phyloP scores from a whole-genome alignment of 2,329 filamentous ascomycete genomes.

The Penicillium occitanis region DNA sequence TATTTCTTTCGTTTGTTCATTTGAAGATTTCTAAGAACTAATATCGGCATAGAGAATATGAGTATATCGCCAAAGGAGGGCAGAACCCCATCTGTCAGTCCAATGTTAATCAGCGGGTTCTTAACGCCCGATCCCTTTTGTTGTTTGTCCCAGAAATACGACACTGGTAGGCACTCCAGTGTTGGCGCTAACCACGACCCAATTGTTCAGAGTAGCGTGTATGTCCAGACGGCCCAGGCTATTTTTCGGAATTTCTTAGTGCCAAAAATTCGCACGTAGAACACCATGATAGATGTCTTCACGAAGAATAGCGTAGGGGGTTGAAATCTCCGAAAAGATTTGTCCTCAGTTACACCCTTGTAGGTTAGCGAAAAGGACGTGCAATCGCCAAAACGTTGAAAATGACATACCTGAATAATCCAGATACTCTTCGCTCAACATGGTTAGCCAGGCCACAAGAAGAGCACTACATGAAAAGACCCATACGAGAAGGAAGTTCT shows the following conservation, averaged over 20 bases:
- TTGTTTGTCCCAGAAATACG: neutral
- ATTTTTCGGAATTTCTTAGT: neutral
- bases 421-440: too few species aligned
- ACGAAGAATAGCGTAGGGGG: neutral
- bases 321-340: neutral
- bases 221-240: neutral
- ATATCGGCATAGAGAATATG: constrained; percentile 2
- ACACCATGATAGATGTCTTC: neutral
- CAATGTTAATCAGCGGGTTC: neutral
- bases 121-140: neutral
- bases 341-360: too few species aligned
- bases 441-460: too few species aligned
- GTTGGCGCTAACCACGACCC: neutral
- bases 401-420: too few species aligned
- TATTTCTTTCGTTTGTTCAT: neutral
- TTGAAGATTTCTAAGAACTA: neutral
- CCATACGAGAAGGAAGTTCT: neutral
- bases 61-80: neutral
- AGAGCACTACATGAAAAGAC: too few species aligned
- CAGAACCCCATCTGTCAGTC: neutral
- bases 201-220: neutral
- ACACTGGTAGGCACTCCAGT: neutral
- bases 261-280: neutral
- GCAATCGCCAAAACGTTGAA: too few species aligned
- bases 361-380: too few species aligned